Evolutionary conservation across 106 monocot genomes (phyloP).

Genomic region (Allium sativum): DNA sequence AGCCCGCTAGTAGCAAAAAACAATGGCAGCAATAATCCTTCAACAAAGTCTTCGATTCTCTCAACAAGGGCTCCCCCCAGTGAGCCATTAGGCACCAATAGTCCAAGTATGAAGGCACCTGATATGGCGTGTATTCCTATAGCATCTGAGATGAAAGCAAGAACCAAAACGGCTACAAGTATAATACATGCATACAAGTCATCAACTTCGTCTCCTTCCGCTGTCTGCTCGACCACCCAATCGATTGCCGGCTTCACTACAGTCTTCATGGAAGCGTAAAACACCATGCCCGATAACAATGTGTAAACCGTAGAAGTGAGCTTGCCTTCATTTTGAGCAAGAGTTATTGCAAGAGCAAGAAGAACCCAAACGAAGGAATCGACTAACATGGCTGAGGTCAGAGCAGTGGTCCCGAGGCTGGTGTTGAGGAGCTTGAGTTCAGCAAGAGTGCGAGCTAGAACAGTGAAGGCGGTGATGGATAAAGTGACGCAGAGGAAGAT

Average conservation of each 20-base stretch:
- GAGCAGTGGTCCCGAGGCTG: conserved; percentile 14
- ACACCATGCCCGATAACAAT: conserved; percentile 13
- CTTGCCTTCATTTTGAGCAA: conserved; percentile 9
- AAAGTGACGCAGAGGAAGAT: conserved; percentile 19
- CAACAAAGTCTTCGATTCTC: conserved; percentile 51
- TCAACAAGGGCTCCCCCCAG: conserved; percentile 45
- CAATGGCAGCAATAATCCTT: conserved; percentile 45
- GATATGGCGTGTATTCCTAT: conserved; percentile 56
- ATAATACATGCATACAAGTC: conserved; percentile 27
- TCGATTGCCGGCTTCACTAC: conserved; percentile 16
- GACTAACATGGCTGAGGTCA: conserved; percentile 25
- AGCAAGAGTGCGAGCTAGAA: conserved; percentile 21
- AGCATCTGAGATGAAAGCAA: conserved; percentile 24
- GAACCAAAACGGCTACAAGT: conserved; percentile 38
- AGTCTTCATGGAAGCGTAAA: conserved; percentile 7
- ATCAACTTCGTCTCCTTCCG: conserved; percentile 39
- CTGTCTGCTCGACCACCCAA: conserved; percentile 23
- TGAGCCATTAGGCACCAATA: conserved; percentile 43
- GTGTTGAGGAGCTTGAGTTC: conserved; percentile 33
- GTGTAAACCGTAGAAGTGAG: conserved; percentile 1
- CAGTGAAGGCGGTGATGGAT: conserved; percentile 21
- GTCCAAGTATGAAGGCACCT: conserved; percentile 53
- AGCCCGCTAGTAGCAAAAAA: conserved; percentile 62
- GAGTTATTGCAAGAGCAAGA: conserved; percentile 31
- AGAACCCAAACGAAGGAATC: conserved; percentile 36